Percentiles rank a stretch among this genome's conserved stretches.
phyloP scores from a whole-genome alignment of 2,329 filamentous ascomycete species.

The Piedraia hortae region DNA sequence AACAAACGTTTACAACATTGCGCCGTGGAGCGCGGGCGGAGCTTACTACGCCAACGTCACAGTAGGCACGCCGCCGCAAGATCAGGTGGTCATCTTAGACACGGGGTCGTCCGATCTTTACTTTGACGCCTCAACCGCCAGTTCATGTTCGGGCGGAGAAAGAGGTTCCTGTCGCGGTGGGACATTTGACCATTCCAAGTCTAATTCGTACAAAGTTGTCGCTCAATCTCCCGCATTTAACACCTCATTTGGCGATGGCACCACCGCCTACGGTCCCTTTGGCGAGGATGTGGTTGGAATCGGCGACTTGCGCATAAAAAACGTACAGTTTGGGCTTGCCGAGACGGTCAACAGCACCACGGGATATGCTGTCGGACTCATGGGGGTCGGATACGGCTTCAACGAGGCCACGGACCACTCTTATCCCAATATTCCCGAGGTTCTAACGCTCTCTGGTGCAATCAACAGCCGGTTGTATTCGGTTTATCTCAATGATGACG shows the following conservation, averaged over 20 bases:
- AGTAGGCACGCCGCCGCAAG: slow-evolving; percentile 29
- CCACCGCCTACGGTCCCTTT: slow-evolving; percentile 52
- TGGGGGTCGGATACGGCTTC: slow-evolving; percentile 56
- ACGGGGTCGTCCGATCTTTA: slow-evolving; percentile 36
- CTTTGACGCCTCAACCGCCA: too few species aligned
- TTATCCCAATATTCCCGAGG: slow-evolving; percentile 14
- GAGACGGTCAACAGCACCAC: slow-evolving; percentile 20
- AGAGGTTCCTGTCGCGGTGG: neutral
- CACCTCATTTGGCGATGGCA: slow-evolving; percentile 66
- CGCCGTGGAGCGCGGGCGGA: slow-evolving; percentile 10
- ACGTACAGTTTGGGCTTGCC: slow-evolving; percentile 44
- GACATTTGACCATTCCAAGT: slow-evolving; percentile 15
- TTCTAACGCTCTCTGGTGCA: slow-evolving; percentile 1
- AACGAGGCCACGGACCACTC: slow-evolving; percentile 48
- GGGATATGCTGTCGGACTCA: slow-evolving; percentile 26
- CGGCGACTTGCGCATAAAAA: slow-evolving; percentile 23
- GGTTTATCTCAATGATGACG: slow-evolving; percentile 2
- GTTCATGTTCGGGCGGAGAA: neutral
- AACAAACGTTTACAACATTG: slow-evolving; percentile 10
- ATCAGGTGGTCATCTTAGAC: slow-evolving; percentile 29
- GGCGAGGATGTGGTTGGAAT: slow-evolving; percentile 43
- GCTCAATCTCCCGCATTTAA: slow-evolving; percentile 40
- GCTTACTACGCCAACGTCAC: slow-evolving; percentile 29
- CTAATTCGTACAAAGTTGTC: slow-evolving; percentile 49
- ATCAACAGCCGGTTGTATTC: slow-evolving; percentile 3